Base-by-base conservation (phyloP, 345 rosid species). In the Sisymbrium irio region DNA sequence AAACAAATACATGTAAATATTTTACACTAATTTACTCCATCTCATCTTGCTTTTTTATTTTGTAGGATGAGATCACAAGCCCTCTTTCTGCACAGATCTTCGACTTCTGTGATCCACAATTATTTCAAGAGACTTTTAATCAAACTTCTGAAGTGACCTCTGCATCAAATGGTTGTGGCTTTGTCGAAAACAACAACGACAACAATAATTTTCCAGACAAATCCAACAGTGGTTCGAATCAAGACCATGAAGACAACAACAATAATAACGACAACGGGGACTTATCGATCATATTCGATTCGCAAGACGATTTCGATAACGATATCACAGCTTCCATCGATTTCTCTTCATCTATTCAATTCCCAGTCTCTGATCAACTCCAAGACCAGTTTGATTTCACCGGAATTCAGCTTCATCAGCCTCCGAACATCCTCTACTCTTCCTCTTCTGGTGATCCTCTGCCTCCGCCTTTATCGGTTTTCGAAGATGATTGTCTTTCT, bases 301-400 rank as follows among this genome's bases (percentile, higher is more conserved):
- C 89, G 4, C 89, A 77, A 18, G 96, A 87, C 22, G 96, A 92
- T 27, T 86, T 92, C 22, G 89, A 87, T n/a, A 94, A 89, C 27
- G 93, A 87, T 27, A 87, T 94, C 47, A 85, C 98, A 11, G 96
- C 90, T 71, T 94, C 96, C 3, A 94, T 84, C n/a, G 90, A 91
- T 67, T 94, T 91, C 58, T 88, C 96, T 42, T 78, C 94, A 3
- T 84, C 98, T 12, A 87, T 86, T 59, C 71, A 76, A 0, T 86
- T 89, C 65, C 65, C 84, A 7, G 73, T 82, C 40, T 83, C 93
- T 35, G 80, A 65, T 22, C 79, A 47, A 75, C 81, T 61, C 57
- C 88, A 86, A 45, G 84, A 86, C 25, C 87, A 84, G 50, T 84
- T 87, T 32, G 96, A 86, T 61, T 86, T 88, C 55, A 80, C 89